phyloP scores from a whole-genome alignment of 2,329 filamentous ascomycete species.

The Talaromyces funiculosus region DNA sequence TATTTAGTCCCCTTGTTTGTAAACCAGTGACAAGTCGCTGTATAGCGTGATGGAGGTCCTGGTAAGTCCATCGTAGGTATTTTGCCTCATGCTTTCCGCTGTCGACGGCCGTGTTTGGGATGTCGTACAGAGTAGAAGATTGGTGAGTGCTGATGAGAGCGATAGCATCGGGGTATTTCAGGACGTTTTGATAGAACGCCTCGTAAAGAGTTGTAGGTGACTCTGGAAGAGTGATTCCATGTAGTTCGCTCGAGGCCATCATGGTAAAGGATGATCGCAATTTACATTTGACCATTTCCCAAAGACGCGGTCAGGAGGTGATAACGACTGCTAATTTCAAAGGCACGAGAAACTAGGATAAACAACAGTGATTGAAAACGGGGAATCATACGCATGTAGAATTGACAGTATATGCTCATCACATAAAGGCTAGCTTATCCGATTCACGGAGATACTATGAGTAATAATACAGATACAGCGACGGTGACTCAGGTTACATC shows the following conservation, averaged over 20 bases:
- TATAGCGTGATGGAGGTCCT: neutral
- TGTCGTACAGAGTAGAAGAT: neutral
- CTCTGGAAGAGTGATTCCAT: neutral
- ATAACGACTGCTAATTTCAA: neutral
- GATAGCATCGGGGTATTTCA: neutral
- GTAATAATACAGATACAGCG: neutral
- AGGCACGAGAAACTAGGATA: neutral
- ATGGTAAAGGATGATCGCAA: neutral
- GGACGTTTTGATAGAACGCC: neutral
- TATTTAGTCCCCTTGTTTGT: neutral
- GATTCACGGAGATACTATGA: neutral
- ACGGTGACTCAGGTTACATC: neutral
- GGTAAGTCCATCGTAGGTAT: neutral
- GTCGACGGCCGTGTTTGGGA: neutral
- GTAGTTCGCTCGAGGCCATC: neutral
- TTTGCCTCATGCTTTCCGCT: neutral
- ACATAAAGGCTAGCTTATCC: neutral
- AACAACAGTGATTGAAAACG: neutral
- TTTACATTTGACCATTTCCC: neutral
- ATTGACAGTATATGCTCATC: neutral
- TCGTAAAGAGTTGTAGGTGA: neutral
- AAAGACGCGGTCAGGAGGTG: neutral
- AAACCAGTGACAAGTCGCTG: neutral
- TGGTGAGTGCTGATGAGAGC: neutral
- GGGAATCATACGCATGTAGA: neutral